phyloP scores from a whole-genome alignment of 192 early-diverging fungal species.

The Phlyctochytrium bullatum region DNA sequence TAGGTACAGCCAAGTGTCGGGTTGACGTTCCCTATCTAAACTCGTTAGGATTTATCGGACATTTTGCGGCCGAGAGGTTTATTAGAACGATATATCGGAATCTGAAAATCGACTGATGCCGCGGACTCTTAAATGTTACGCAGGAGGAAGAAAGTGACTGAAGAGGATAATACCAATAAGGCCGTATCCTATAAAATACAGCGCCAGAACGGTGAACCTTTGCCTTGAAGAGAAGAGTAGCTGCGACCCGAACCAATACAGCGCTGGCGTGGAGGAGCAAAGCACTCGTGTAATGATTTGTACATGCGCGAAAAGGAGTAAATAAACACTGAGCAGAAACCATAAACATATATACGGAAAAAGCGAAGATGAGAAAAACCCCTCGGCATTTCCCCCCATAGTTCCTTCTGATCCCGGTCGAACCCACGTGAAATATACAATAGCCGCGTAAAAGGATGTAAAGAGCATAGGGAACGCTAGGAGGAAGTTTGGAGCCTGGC shows the following conservation, averaged over 20 bases:
- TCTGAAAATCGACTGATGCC: conserved; percentile 65
- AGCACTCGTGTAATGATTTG: conserved; percentile 88
- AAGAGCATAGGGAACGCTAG: conserved; percentile 76
- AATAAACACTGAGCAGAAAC: no score
- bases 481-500: conserved; percentile 90
- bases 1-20: conserved; percentile 50
- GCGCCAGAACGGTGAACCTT: no score
- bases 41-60: conserved; percentile 54
- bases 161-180: conserved; percentile 77
- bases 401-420: no score
- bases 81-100: conserved; percentile 78
- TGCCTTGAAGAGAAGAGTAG: no score
- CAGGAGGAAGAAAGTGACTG: conserved; percentile 85
- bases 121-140: no score
- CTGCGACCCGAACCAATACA: conserved; percentile 80
- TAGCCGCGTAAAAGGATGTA: no score
- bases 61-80: conserved; percentile 75
- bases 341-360: no score
- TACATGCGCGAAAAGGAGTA: conserved; percentile 80
- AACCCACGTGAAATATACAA: no score
- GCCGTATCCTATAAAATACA: conserved; percentile 78
- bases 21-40: neutral
- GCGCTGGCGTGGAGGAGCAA: conserved; percentile 63
- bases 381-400: no score
- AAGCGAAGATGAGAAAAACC: no score